These are phyloP conservation scores for Cryomyces minteri DNA, from an alignment of 495 filamentous ascomycete species.

Conservation along the genomic window DNA sequence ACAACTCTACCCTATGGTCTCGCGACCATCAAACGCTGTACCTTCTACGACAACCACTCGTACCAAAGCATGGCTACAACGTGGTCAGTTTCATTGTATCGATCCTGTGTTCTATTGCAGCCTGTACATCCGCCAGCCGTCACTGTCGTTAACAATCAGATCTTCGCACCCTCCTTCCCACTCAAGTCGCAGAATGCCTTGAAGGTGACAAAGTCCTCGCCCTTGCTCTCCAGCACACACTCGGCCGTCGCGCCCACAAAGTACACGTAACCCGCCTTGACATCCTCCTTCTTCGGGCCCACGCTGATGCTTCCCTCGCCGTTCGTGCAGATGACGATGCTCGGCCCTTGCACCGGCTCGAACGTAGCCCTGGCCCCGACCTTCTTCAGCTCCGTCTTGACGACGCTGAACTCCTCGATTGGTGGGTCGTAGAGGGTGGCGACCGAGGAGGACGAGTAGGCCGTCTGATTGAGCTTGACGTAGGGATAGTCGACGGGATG, in stretches of 20 bases:
- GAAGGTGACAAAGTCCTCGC: slow-evolving; percentile 62
- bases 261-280: slow-evolving; percentile 68
- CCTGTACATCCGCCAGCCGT: too few relatives aligned
- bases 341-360: slow-evolving; percentile 71
- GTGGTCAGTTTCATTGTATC: too few relatives aligned
- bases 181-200: slow-evolving; percentile 88
- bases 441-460: slow-evolving; percentile 54
- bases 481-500: slow-evolving; percentile 66
- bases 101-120: too few relatives aligned
- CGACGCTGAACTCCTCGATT: slow-evolving; percentile 89
- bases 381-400: slow-evolving; percentile 56
- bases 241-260: slow-evolving; percentile 89
- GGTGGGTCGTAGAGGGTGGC: slow-evolving; percentile 76
- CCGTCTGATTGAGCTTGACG: slow-evolving; percentile 53
- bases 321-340: slow-evolving; percentile 74
- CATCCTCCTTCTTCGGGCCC: slow-evolving; percentile 51
- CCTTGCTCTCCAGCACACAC: slow-evolving; percentile 52
- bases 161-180: slow-evolving; percentile 22
- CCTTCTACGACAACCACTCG: too few relatives aligned
- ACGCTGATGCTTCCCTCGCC: slow-evolving; percentile 72
- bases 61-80: too few relatives aligned
- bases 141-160: too few relatives aligned
- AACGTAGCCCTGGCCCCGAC: slow-evolving; percentile 67
- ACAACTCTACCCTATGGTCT: too few relatives aligned
- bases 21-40: too few relatives aligned